Evolutionary conservation across 768 basidiomycete species (phyloP), one percentile per base, ranked within the genome.

Genomic region (Calocybe cyanea): DNA sequence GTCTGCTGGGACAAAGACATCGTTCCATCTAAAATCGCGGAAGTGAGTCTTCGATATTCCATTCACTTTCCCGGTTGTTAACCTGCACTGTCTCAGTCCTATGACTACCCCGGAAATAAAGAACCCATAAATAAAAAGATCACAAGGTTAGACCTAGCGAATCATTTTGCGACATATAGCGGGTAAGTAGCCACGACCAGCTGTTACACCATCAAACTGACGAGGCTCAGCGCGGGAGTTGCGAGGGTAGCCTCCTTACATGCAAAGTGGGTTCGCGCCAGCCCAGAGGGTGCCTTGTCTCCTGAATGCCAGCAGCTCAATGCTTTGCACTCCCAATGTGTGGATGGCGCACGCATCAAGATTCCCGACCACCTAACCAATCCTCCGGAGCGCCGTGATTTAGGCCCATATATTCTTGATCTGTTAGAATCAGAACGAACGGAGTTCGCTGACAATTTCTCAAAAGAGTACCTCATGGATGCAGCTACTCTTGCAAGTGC

Each of bases 271-370:
- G 72, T 75, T 39, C 70, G 76, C 2, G 64, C 63, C 33, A 77
- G 72, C 45, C 72, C 77, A 0, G 59, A 72, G 38, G 83, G 83
- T 21, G 82, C 82, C 0, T 64, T 83, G 52, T 75, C 78, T 53
- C 61, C 73, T 0, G 76, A 86, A 63, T 86, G 83, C 51, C 83
- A 85, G 53, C 83, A 86, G 54, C 66, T 86, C 19, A 85, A 85
- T 48, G 83, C 82, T 0, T 62, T 86, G 7, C 81, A 86, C 52
- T 86, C 83, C 2, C 80, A 82, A 43, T 80, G 76, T 2, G 83
- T 85, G 1, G 83, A 85, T 51, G 83, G 83, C 0, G 83, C 77
- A 0, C 68, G 69, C 9, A 73, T 85, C 41, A 78, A 67, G 56
- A 81, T 80, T 41, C 83, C 77, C 0, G 80, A 77, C 31, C 67